Evolutionary conservation across 2,329 filamentous ascomycete genomes (phyloP), one percentile per base, ranked within the genome.

Genomic region (Mycogone perniciosa): DNA sequence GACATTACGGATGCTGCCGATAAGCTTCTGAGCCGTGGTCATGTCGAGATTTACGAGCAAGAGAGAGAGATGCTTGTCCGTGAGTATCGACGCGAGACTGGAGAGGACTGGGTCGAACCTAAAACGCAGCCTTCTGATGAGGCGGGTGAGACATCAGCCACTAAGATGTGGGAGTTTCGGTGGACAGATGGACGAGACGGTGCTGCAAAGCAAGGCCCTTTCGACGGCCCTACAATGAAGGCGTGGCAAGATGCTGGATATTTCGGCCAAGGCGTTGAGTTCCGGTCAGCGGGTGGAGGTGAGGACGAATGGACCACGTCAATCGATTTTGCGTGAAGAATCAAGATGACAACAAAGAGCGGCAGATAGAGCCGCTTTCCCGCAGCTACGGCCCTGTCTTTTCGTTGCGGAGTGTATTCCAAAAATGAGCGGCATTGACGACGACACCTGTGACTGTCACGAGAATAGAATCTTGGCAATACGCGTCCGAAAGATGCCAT

Each of bases 241-340:
- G 87, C 88, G 2, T 99, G 93, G 93, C 83, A 86, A 59, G 83
- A 88, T 55, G 89, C 89, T 27, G 93, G 93, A 3, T 97, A 97
- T 66, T 99, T 99, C 69, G 86, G 84, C 9, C 86, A 93, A 56
- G 89, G 88, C 0, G 89, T 96, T 27, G 92, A 91, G 64, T 91
- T 92, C 60, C 78, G 83, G 56, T 74, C 70, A 54, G 77, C 71
- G 6, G 81, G 78, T 8, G 74, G 77, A 42, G 76, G 77, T 27
- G 73, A 68, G 26, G 67, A 67, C 8, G 51, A 31, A 26, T 87
- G 84, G 84, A 75, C 62, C 51, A 68, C 68, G 46, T 65, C 72
- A 11, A 73, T 70, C 37, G 65, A 64, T 46, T 85, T 84, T 67
- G 68, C 72, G 58, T 81, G 66, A 76, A 40, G 44, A 44, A n/a